These are phyloP conservation scores for Colletotrichum sp. DNA, from an alignment of 2,329 filamentous ascomycete genomes.

Conservation along the genomic window DNA sequence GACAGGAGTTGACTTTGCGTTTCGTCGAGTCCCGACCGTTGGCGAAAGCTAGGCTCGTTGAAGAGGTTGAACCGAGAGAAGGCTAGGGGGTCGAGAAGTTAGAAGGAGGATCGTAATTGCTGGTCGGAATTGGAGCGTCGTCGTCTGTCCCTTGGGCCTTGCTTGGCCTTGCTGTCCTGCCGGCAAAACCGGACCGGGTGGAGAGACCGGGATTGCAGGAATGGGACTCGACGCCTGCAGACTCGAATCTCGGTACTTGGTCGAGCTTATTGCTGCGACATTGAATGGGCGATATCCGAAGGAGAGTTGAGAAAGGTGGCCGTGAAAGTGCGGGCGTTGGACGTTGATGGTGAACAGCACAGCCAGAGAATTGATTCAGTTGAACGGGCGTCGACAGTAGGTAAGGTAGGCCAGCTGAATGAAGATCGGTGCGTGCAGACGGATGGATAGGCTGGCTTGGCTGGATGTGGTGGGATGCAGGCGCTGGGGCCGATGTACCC, in stretches of 20 bases:
- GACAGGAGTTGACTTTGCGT: not conserved
- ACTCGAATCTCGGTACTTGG: not conserved
- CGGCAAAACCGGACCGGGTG: not conserved
- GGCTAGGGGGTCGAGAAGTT: not conserved
- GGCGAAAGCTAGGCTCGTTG: conserved; percentile 1
- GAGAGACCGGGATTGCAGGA: not conserved
- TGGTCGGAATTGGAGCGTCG: not conserved
- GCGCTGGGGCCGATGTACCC: not conserved
- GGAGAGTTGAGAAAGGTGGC: not conserved
- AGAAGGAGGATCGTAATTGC: not conserved
- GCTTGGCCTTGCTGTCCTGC: not conserved
- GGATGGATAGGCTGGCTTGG: not conserved
- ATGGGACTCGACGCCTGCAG: not conserved
- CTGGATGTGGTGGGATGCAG: not conserved
- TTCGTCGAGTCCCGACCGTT: not conserved
- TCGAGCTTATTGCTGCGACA: not conserved
- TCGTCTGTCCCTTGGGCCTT: not conserved
- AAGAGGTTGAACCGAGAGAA: not conserved
- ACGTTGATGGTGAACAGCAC: not conserved
- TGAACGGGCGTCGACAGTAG: not conserved
- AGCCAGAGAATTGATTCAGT: not conserved
- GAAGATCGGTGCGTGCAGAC: not conserved
- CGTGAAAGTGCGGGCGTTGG: not conserved
- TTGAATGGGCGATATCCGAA: not conserved
- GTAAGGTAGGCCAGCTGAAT: not conserved